Evolutionary conservation across 495 filamentous ascomycete genomes (phyloP).

Genomic region (Penicillium cinerascens): DNA sequence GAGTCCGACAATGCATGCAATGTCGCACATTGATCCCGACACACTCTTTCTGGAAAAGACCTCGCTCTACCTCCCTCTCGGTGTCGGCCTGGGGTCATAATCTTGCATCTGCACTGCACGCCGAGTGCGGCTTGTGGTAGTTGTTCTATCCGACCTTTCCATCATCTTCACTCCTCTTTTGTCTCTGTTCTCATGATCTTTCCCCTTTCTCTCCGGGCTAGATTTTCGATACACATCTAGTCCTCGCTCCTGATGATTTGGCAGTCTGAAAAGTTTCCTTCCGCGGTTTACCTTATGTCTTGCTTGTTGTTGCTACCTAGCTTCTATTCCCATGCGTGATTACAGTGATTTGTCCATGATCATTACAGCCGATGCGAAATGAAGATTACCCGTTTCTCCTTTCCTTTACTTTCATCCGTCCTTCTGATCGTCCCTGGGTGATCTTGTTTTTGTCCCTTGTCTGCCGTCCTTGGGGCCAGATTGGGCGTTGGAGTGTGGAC

Average conservation of each 20-base stretch:
- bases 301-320: slow-evolving; percentile 32
- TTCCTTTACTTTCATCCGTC: slow-evolving; percentile 12
- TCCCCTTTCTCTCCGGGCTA: slow-evolving; percentile 28
- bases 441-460: slow-evolving; percentile 15
- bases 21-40: neutral
- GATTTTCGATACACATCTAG: slow-evolving; percentile 35
- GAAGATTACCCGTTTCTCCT: slow-evolving; percentile 26
- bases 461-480: slow-evolving; percentile 17
- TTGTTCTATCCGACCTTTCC: slow-evolving; percentile 18
- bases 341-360: slow-evolving; percentile 40
- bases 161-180: slow-evolving; percentile 15
- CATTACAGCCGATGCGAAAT: slow-evolving; percentile 41
- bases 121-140: slow-evolving; percentile 15
- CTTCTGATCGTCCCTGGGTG: slow-evolving; percentile 8
- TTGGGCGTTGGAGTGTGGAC: slow-evolving; percentile 25
- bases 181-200: slow-evolving; percentile 27
- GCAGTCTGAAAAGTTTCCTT: slow-evolving; percentile 44
- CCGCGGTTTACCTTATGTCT: slow-evolving; percentile 14
- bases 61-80: neutral
- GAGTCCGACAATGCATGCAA: neutral
- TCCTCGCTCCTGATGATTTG: slow-evolving; percentile 36
- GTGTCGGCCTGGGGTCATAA: slow-evolving; percentile 9
- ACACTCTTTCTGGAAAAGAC: neutral
- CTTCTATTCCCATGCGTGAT: slow-evolving; percentile 40
- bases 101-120: slow-evolving; percentile 12